These are phyloP conservation scores for Pinus taeda DNA, from an alignment of 75 land plant species.

Conservation along the genomic window DNA sequence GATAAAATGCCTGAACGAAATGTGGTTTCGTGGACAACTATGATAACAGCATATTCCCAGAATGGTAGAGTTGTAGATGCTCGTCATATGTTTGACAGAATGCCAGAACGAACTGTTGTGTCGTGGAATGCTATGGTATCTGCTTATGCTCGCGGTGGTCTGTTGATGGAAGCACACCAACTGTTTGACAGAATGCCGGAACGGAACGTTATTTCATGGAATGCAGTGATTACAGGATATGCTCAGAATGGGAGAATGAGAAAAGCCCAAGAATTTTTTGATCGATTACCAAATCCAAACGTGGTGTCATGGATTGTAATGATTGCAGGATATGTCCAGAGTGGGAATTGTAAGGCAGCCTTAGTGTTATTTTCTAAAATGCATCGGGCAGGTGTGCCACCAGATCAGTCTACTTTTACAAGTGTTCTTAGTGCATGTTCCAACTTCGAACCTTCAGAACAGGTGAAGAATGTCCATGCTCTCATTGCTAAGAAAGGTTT, in stretches of 20 bases:
- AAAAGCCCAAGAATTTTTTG: background rate
- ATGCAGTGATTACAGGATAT: conserved; percentile 3
- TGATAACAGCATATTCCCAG: conserved; percentile 32
- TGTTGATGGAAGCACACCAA: background rate
- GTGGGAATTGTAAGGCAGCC: conserved; percentile 2
- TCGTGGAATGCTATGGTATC: conserved; percentile 8
- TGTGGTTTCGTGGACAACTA: conserved; percentile 31
- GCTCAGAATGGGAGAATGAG: background rate
- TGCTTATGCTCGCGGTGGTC: background rate
- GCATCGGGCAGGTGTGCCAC: conserved; percentile 4
- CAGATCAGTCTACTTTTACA: conserved; percentile 15
- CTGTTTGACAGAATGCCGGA: background rate
- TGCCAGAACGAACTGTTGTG: conserved; percentile 15
- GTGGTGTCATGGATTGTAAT: background rate
- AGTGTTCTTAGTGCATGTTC: conserved; percentile 15
- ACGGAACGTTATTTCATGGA: conserved; percentile 1
- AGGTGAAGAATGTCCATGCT: conserved; percentile 31
- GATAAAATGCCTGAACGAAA: background rate
- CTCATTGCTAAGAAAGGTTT: conserved; percentile 31
- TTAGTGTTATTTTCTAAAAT: background rate
- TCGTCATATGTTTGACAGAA: conserved; percentile 18
- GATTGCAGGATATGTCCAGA: conserved; percentile 3
- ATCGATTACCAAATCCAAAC: background rate
- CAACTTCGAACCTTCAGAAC: conserved; percentile 4
- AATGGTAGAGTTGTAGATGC: conserved; percentile 28